Evolutionary conservation across 352 stramenopile genomes (phyloP), one percentile per base, ranked within the genome.

Genomic region (Globisporangium parvum): DNA sequence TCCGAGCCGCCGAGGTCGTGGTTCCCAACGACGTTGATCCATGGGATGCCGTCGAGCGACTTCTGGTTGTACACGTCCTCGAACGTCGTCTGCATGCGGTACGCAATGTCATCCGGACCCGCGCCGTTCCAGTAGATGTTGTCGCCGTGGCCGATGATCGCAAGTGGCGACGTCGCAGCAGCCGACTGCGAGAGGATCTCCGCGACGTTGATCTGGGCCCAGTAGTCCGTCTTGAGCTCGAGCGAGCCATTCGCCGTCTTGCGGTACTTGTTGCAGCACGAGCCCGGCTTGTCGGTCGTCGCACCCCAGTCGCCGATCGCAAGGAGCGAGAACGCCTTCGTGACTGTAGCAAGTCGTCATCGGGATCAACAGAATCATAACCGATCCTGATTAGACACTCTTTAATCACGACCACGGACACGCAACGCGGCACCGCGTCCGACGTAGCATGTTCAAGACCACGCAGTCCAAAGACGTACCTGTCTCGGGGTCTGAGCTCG

Each of bases 91-190:
- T 91, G 76, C 83, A 95, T 93, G 51, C 82, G 83, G 62, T 88
- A 90, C 37, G 58, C 70, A 46, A 89, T 88, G 46, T 95, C 83
- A 10, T 84, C 73, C 3, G 75, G 73, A 23, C 82, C 85, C 3
- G 80, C 82, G 21, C 85, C 85, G 66, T 93, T 91, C 82, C 82
- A 94, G 80, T 94, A 94, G 37, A 93, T 81, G 71, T 94, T 94
- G 69, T 94, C 85, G 37, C 81, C 84, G 62, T 94, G 84, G 14
- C 80, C 77, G 39, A 94, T 89, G 54, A 94, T 78, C 17, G 73
- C 69, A 31, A 67, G 58, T 0, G 84, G 81, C 54, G 87, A 89
- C 53, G 91, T 73, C 15, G 76, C 77, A 1, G 64, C 75, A 0
- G 84, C 84, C n/a, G 77, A 85, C 59, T 91, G 65, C 20, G 74